These are phyloP conservation scores for Logfia minima DNA, from an alignment of 129 eudicot genomes.

Conservation along the genomic window DNA sequence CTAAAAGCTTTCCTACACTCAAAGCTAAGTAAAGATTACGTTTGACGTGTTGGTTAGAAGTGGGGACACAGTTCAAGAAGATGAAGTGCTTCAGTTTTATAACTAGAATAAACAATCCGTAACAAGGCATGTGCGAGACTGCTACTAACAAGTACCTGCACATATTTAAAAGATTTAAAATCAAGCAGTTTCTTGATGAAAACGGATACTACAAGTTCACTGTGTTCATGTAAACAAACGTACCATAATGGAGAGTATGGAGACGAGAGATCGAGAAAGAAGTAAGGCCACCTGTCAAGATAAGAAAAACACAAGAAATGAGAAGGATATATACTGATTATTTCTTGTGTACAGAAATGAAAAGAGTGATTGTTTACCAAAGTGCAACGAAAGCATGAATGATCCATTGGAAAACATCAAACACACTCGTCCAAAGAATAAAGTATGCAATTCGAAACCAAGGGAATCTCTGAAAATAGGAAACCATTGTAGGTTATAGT, in stretches of 20 bases:
- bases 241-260: conserved; percentile 86
- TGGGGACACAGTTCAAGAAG: conserved; percentile 62
- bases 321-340: too few species aligned
- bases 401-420: conserved; percentile 73
- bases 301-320: background rate
- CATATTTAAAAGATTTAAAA: conserved; percentile 18
- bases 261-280: conserved; percentile 80
- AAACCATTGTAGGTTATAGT: background rate
- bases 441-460: conserved; percentile 92
- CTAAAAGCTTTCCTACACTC: background rate
- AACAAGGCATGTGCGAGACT: conserved; percentile 78
- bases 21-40: too few species aligned
- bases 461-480: conserved; percentile 70
- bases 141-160: conserved; percentile 80
- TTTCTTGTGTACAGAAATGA: background rate
- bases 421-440: conserved; percentile 70
- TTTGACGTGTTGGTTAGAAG: conserved; percentile 33
- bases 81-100: conserved; percentile 62
- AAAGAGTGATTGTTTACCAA: conserved; percentile 43
- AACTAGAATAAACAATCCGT: conserved; percentile 59
- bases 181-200: background rate
- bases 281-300: conserved; percentile 92
- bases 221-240: conserved; percentile 23
- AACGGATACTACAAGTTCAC: conserved; percentile 24
- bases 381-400: conserved; percentile 63